Evolutionary conservation across 495 filamentous ascomycete species (phyloP).

Genomic region (Tuber calosporum): DNA sequence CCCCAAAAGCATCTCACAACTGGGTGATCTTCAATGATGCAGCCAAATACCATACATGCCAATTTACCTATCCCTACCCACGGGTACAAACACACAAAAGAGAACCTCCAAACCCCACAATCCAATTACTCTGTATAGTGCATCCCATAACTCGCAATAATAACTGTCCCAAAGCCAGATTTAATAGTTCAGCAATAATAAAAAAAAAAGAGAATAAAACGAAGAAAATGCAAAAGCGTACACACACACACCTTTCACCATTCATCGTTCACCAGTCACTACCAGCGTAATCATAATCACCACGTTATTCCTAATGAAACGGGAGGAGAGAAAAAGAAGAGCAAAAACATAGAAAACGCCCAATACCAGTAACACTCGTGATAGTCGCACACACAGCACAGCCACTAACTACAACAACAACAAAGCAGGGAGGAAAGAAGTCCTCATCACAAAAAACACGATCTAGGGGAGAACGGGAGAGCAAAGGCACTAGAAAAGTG

Average conservation of each 20-base stretch:
- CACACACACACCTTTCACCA: neutral
- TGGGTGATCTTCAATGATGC: neutral
- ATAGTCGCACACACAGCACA: neutral
- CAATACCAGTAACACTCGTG: neutral
- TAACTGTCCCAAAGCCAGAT: neutral
- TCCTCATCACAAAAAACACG: neutral
- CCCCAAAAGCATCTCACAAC: neutral
- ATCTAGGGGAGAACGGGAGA: neutral
- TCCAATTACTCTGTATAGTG: neutral
- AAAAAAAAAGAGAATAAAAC: neutral
- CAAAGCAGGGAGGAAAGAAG: neutral
- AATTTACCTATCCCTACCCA: neutral
- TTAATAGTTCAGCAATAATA: neutral
- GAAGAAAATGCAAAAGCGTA: neutral
- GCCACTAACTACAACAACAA: neutral
- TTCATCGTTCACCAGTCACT: neutral
- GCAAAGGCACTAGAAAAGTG: neutral
- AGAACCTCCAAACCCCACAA: neutral
- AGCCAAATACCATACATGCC: neutral
- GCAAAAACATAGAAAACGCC: constrained; percentile 14
- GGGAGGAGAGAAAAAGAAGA: constrained; percentile 1
- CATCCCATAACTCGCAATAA: neutral
- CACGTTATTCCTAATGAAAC: constrained; percentile 2
- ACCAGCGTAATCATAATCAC: neutral
- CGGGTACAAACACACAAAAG: neutral